Base-by-base conservation (phyloP, 208 protist species). In the Crithidia mellificae region DNA sequence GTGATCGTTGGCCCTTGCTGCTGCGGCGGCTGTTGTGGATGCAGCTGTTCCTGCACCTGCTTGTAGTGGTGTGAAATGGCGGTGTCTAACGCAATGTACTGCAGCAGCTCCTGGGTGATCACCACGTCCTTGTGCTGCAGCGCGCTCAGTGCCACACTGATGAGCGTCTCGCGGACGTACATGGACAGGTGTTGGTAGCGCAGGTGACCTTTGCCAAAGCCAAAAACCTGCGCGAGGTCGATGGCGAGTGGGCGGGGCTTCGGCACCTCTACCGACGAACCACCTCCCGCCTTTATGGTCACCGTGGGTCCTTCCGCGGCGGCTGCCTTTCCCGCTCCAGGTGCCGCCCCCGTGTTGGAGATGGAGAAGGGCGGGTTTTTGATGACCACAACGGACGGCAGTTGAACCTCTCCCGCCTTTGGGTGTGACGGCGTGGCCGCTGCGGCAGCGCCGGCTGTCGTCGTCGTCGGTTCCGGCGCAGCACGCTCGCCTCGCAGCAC, bases 71-170 rank as follows among this genome's bases (percentile, higher is more conserved):
- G 63, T 22, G 70, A 53, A 29, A 70, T 58, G 27, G 55, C 50
- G 7, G 36, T 70, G 63, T 76, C 70, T n/a, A 76, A 55, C 9
- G 63, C 49, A 46, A 76, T 68, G 49, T 61, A 76, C 30, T 76
- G 70, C 44, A 76, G 22, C 30, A 76, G 56, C 49, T 49, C 70
- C 63, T 76, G 70, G 30, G 50, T 52, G 44, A 66, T 61, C 9
- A 49, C 29, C 41, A 53, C 70, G 30, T 76, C 63, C 38, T 70
- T 68, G 24, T 63, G 56, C 49, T 76, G 70, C 6, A 76, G 63
- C 36, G 70, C 57, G 22, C 63, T 53, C 70, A 69, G 50, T 3
- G 62, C 63, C 11, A 64, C 55, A n/a, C 55, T 66, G 57, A 64
- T 65, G 19, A 76, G 24, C 5, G 62, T 76, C 22, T 70, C 70